A percentile compares a stretch with the other conserved stretches of the same genome.
phyloP scores from a whole-genome alignment of 129 eudicot genomes.

The Flaveria brownii region DNA sequence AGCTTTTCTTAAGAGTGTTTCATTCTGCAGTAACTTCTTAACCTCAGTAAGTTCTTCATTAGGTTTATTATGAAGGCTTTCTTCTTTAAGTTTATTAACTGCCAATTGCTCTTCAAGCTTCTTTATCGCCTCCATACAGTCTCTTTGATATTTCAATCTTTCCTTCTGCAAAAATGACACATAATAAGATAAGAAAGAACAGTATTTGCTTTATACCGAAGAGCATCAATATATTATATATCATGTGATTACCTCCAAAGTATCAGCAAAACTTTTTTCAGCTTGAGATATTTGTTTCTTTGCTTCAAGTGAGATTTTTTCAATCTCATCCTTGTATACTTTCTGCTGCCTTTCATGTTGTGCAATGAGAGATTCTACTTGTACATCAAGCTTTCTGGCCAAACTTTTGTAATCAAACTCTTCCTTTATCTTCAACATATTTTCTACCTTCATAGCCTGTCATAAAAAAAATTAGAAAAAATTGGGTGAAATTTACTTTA shows the following conservation, averaged over 20 bases:
- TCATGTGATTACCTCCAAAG: slow-evolving; percentile 62
- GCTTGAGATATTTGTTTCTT: slow-evolving; percentile 66
- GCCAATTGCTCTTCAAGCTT: slow-evolving; percentile 70
- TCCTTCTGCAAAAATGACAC: slow-evolving; percentile 52
- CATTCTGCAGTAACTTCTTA: slow-evolving; percentile 64
- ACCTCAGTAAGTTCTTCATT: slow-evolving; percentile 60
- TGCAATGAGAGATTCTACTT: slow-evolving; percentile 80
- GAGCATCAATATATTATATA: slow-evolving; percentile 3
- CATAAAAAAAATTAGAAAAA: background rate
- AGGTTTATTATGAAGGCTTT: slow-evolving; percentile 36
- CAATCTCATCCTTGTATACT: slow-evolving; percentile 67
- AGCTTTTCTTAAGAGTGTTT: slow-evolving; percentile 51
- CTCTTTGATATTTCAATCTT: slow-evolving; percentile 59
- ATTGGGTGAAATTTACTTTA: background rate
- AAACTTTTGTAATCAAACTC: slow-evolving; percentile 97
- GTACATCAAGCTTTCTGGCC: slow-evolving; percentile 88
- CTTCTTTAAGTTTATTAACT: slow-evolving; percentile 41
- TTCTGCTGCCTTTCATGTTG: slow-evolving; percentile 86
- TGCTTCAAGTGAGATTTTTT: slow-evolving; percentile 59
- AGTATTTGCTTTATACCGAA: background rate
- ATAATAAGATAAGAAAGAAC: background rate
- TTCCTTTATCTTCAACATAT: slow-evolving; percentile 93
- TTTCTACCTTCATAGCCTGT: slow-evolving; percentile 98
- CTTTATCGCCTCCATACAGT: slow-evolving; percentile 58
- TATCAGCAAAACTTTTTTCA: slow-evolving; percentile 61